Percentiles rank a stretch among this genome's conserved stretches.
Conservation (phyloP, 345 rosid species). For the Microthlaspi erraticum region DNA sequence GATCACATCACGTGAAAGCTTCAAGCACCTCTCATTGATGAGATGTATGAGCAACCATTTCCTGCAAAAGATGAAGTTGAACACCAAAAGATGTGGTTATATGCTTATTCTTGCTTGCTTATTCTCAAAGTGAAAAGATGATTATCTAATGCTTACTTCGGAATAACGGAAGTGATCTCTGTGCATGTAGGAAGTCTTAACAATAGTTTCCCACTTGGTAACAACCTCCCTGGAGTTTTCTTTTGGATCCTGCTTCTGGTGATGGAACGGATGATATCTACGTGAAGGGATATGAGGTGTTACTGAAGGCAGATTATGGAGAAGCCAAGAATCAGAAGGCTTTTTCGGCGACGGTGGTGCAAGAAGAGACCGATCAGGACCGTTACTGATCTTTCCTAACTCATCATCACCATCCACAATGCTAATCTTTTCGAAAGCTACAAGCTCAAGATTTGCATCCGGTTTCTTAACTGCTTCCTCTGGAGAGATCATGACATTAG, state of each 20-base stretch:
- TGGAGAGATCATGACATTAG: constrained; percentile 39
- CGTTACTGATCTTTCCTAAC: constrained; percentile 30
- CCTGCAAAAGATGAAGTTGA: constrained; percentile 52
- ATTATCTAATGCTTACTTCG: constrained; percentile 55
- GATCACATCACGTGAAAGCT: constrained; percentile 17
- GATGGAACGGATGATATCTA: constrained; percentile 37
- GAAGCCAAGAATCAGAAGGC: constrained; percentile 96
- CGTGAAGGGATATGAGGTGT: constrained; percentile 50
- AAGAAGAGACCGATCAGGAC: constrained; percentile 43
- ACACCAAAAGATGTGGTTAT: constrained; percentile 5
- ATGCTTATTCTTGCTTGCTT: neutral
- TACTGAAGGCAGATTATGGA: constrained; percentile 70
- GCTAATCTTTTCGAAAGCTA: constrained; percentile 40
- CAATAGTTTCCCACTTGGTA: constrained; percentile 96
- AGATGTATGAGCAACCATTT: constrained; percentile 59
- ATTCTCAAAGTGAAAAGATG: constrained; percentile 3
- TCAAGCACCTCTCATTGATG: constrained; percentile 46
- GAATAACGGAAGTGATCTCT: constrained; percentile 87
- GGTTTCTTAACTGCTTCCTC: constrained; percentile 32
- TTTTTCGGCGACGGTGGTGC: constrained; percentile 72
- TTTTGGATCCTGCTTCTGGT: constrained; percentile 50
- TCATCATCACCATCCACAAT: constrained; percentile 41
- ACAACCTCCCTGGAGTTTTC: constrained; percentile 37
- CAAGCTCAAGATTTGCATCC: constrained; percentile 34
- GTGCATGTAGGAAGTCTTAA: constrained; percentile 76